Evolutionary conservation across 2,329 filamentous ascomycete genomes (phyloP).

Genomic region (Diaporthe capsici): DNA sequence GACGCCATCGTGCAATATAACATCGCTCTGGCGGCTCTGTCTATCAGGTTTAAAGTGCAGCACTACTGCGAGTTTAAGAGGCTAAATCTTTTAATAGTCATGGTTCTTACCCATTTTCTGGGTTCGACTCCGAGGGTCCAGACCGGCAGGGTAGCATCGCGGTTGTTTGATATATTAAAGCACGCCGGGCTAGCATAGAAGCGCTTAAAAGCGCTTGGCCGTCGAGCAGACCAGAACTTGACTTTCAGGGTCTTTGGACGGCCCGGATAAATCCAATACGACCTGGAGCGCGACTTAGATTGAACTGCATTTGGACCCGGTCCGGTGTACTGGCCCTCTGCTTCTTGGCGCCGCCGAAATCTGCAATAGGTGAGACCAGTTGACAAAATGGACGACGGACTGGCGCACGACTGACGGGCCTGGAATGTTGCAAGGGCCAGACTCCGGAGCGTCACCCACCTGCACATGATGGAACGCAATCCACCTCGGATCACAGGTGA

Average conservation of each 20-base stretch:
- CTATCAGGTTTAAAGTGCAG: conserved; percentile 19
- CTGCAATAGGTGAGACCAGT: not conserved
- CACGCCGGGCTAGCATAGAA: conserved; percentile 18
- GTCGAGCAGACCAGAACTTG: not conserved
- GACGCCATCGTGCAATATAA: conserved; percentile 34
- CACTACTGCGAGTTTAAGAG: conserved; percentile 26
- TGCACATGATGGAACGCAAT: not conserved
- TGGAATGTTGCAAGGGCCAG: not conserved
- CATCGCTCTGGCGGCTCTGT: conserved; percentile 29
- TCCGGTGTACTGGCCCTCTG: conserved; percentile 10
- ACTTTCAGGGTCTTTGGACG: conserved; percentile 20
- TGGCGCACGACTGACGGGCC: not conserved
- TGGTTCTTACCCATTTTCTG: conserved; percentile 29
- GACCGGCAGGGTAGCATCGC: conserved; percentile 26
- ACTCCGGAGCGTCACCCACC: not conserved
- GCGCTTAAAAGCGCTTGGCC: conserved; percentile 30
- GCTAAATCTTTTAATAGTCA: conserved; percentile 35
- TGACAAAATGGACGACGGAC: not conserved
- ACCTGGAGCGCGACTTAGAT: conserved; percentile 14
- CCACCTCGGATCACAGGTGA: no score
- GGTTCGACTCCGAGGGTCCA: conserved; percentile 24
- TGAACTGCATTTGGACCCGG: conserved; percentile 11
- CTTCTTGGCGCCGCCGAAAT: conserved; percentile 16
- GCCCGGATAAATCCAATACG: conserved; percentile 31
- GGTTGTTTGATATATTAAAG: conserved; percentile 29